Conservation (phyloP, 805 yeast species). For the Candida glaebosa region DNA sequence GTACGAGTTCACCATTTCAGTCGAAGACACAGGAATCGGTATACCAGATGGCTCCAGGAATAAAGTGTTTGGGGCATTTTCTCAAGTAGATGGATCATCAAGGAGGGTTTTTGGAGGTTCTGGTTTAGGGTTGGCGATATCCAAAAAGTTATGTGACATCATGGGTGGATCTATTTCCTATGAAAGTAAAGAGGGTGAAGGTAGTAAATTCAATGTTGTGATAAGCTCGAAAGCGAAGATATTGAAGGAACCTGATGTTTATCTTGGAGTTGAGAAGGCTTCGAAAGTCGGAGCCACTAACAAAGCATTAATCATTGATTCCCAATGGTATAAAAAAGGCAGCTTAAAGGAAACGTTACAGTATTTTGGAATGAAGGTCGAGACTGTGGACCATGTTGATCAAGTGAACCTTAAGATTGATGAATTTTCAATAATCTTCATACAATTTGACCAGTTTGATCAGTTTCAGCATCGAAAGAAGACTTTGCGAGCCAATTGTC, state of each 20-base stretch:
- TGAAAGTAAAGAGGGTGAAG: conserved; percentile 44
- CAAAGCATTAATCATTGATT: conserved; percentile 30
- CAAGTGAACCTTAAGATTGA: conserved; percentile 4
- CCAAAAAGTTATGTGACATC: conserved; percentile 44
- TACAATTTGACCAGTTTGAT: conserved; percentile 17
- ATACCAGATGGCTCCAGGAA: conserved; percentile 42
- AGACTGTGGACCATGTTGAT: conserved; percentile 13
- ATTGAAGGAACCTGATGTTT: conserved; percentile 16
- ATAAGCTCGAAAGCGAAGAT: conserved; percentile 28
- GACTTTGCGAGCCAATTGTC: conserved; percentile 8
- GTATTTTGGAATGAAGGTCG: conserved; percentile 31
- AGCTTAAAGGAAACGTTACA: conserved; percentile 31
- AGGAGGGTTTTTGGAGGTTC: conserved; percentile 52
- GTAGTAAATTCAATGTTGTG: conserved; percentile 43
- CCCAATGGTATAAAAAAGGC: conserved; percentile 25
- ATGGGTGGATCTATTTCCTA: conserved; percentile 48
- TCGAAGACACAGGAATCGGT: conserved; percentile 53
- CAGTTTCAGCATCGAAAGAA: conserved; percentile 8
- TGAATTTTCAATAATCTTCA: conserved; percentile 16
- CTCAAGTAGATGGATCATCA: conserved; percentile 55
- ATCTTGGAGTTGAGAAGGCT: conserved; percentile 10
- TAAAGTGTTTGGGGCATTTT: conserved; percentile 50
- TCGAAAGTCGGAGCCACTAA: conserved; percentile 10
- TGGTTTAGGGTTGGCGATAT: conserved; percentile 48
- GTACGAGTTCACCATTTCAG: conserved; percentile 37